Base-by-base conservation (phyloP, 192 early-diverging fungal genomes). In the Podila epigama region DNA sequence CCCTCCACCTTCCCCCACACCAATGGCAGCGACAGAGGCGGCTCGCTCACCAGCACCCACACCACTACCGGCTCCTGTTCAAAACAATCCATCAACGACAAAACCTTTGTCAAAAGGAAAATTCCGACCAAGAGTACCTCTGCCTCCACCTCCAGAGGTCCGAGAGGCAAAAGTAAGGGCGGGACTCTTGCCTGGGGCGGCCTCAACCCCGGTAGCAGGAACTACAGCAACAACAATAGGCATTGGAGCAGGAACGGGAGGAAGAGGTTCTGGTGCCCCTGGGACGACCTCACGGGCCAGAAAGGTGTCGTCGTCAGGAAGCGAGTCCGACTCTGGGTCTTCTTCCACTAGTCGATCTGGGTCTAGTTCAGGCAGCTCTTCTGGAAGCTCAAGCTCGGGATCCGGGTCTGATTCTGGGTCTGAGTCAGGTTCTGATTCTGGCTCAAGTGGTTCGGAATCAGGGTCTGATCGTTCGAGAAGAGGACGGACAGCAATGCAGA, bases 321-420 rank as follows among this genome's bases (percentile, higher is more conserved):
- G 73, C 37, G 73, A 77, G 1, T 77, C 73, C 3, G 66, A 33
- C 4, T 77, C 72, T 2, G 73, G 73, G 6, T 77, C 73, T 8
- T 77, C 73, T 0, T 61, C 63, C 1, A 65, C 70, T 2, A 58
- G 71, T 3, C 44, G 52, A 51, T 75, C 70, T 11, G 70, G 58
- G 1, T 77, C 73, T 28, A 54, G 52, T 28, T 54, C 52, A 25
- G 52, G 52, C 52, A 54, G 52, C 16, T 54, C 52, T 54, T 54
- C 52, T 16, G 52, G 52, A 36, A 63, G 73, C 29, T 77, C 73
- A 3, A 77, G 73, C 18, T 77, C 73, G 0, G 73, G 73, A 54
- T 77, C 73, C 15, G 66, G 61, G 7, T 68, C 73, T 0, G 73
- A 64, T 32, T 77, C 73, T 1, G 61, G 61, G 11, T 77, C 73